A percentile compares a stretch with the other conserved stretches of the same genome.
Conservation (phyloP, 2,329 filamentous ascomycete species). For the Trichoderma aggressivum region DNA sequence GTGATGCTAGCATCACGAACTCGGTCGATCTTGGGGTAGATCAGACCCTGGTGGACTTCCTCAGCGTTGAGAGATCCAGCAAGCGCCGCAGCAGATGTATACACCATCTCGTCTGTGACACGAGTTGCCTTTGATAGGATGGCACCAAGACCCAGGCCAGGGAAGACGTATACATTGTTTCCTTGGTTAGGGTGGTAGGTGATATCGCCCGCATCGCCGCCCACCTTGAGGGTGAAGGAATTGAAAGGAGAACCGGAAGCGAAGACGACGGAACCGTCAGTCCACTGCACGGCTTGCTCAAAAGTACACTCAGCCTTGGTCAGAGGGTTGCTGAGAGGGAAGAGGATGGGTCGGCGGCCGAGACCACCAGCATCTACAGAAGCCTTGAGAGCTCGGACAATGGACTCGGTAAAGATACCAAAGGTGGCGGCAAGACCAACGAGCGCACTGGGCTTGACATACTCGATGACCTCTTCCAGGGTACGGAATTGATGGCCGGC, state of each 20-base stretch:
- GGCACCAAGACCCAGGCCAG: constrained; percentile 87
- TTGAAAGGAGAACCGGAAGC: constrained; percentile 93
- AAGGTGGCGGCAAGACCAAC: constrained; percentile 93
- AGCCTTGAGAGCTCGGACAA: constrained; percentile 68
- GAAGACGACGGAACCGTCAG: constrained; percentile 87
- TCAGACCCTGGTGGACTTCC: constrained; percentile 77
- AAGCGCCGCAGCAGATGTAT: constrained; percentile 82
- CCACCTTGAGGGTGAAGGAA: constrained; percentile 61
- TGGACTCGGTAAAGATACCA: constrained; percentile 86
- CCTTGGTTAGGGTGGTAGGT: constrained; percentile 79
- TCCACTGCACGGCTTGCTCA: constrained; percentile 87
- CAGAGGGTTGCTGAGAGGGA: constrained; percentile 93
- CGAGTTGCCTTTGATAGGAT: constrained; percentile 85
- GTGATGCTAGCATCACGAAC: constrained; percentile 86
- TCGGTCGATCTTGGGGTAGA: constrained; percentile 88
- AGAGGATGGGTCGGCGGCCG: constrained; percentile 83
- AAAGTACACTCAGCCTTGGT: constrained; percentile 98
- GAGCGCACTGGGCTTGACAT: constrained; percentile 90
- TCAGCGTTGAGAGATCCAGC: constrained; percentile 73
- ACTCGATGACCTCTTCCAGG: constrained; percentile 87
- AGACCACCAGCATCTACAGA: constrained; percentile 60
- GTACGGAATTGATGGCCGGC: constrained; percentile 68
- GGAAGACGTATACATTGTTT: constrained; percentile 92
- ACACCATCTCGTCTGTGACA: constrained; percentile 95
- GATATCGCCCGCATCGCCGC: constrained; percentile 51